Evolutionary conservation across 2,329 filamentous ascomycete species (phyloP), one percentile per base, ranked within the genome.

Genomic region (Phaeosphaeria sp.): DNA sequence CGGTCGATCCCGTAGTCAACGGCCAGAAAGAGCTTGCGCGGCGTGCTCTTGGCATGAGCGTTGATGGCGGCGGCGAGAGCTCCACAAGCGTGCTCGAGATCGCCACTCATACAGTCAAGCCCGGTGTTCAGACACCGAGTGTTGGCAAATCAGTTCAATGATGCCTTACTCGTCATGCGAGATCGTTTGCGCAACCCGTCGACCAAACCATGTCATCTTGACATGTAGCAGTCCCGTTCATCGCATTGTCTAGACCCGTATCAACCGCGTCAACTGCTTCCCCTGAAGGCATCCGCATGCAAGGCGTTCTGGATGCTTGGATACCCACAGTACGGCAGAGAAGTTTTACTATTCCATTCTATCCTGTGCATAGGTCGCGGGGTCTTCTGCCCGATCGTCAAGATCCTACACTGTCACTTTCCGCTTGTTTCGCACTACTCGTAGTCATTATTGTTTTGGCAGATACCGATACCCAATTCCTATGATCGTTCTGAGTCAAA

Each of bases 41-140:
- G 25, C 67, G 76, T 24, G 74, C 72, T 27, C 63, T 79, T 18
- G 77, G 77, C 27, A 79, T 79, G 77, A 76, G 65, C 49, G 67
- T 78, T 25, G 65, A 74, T 22, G 64, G 61, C 15, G 75, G 67
- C 17, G 71, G 70, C 13, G 76, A 77, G 53, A 78, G 77, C 52
- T 62, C 72, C 8, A 74, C 72, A 6, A 79, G 77, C 50, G 75
- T 79, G 17, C 57, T 75, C 9, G 75, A 74, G 50, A 75, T 79
- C n/a, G 77, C 77, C 6, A 67, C 64, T 9, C 77, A 79, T 45
- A 78, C 68, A 27, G 77, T 75, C 57, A 76, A 77, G 58, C 77
- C 77, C 9, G 77, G 77, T 11, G 77, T 81, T 20, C 67, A 76
- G 56, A 78, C 76, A 21, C 77, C 78, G 15, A 79, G 76, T 59